These are phyloP conservation scores for Diplodia intermedia DNA, from an alignment of 2,329 filamentous ascomycete genomes.

Conservation along the genomic window DNA sequence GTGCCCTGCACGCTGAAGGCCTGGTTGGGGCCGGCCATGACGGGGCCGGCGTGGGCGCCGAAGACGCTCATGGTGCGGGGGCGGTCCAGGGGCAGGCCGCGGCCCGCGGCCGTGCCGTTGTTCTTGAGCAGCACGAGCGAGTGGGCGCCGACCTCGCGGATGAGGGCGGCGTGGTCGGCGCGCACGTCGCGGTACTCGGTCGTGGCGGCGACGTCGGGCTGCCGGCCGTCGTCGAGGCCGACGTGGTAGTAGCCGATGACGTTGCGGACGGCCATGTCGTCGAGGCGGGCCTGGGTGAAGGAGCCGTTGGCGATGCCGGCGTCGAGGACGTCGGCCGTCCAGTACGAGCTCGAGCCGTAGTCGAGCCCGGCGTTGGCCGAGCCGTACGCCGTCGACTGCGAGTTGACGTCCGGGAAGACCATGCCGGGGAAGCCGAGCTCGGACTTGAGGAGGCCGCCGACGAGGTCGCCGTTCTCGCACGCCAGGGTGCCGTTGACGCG, in stretches of 20 bases:
- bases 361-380: constrained; percentile 35
- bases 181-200: constrained; percentile 41
- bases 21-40: constrained; percentile 60
- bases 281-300: constrained; percentile 40
- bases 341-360: constrained; percentile 32
- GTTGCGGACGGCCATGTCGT: constrained; percentile 48
- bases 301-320: constrained; percentile 44
- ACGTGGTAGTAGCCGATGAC: constrained; percentile 60
- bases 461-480: constrained; percentile 54
- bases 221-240: constrained; percentile 55
- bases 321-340: constrained; percentile 36
- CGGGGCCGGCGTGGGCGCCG: constrained; percentile 55
- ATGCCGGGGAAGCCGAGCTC: constrained; percentile 54
- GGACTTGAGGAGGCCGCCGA: constrained; percentile 55
- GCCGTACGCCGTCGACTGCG: constrained; percentile 38
- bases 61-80: constrained; percentile 58
- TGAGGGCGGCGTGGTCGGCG: constrained; percentile 44
- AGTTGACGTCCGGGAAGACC: constrained; percentile 41
- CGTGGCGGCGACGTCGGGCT: constrained; percentile 42
- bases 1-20: constrained; percentile 78
- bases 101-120: constrained; percentile 55
- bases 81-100: constrained; percentile 70
- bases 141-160: constrained; percentile 53
- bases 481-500: constrained; percentile 54
- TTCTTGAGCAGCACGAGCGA: constrained; percentile 67